Evolutionary conservation across 169 alveolate species (phyloP).

Genomic region (Plasmodium cynomolgi): DNA sequence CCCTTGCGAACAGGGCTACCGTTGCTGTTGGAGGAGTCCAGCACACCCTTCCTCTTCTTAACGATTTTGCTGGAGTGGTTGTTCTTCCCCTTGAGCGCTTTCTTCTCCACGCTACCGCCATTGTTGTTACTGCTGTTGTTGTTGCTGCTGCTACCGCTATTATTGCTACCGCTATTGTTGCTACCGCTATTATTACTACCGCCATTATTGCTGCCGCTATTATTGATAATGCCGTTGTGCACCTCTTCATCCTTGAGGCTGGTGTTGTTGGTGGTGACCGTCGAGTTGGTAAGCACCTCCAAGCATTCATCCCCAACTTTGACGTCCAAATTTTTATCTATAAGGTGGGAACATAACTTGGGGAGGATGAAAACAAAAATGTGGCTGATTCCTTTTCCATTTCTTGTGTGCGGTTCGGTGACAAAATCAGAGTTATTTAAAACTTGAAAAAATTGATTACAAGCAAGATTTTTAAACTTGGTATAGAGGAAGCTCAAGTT

Average conservation of each 20-base stretch:
- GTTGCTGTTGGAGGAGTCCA: neutral
- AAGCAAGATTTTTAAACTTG: constrained; percentile 45
- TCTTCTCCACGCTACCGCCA: neutral
- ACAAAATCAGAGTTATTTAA: constrained; percentile 41
- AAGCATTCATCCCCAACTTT: neutral
- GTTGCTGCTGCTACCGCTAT: too few relatives aligned
- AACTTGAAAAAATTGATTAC: constrained; percentile 53
- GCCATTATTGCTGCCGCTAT: neutral
- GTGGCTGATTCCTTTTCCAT: constrained; percentile 65
- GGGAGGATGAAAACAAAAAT: constrained; percentile 45
- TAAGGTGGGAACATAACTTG: constrained; percentile 15
- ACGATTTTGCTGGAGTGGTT: neutral
- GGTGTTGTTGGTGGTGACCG: constrained; percentile 26
- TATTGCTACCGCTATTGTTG: neutral
- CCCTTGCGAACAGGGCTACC: neutral
- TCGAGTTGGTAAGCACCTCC: constrained; percentile 20
- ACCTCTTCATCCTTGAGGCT: constrained; percentile 50
- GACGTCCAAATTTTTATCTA: constrained; percentile 24
- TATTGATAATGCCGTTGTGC: too few relatives aligned
- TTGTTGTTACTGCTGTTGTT: neutral
- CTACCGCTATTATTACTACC: neutral
- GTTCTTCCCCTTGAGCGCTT: constrained; percentile 1
- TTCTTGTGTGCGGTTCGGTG: constrained; percentile 53
- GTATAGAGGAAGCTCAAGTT: constrained; percentile 43
- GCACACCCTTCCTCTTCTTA: constrained; percentile 37